Evolutionary conservation across 345 rosid genomes (phyloP).

Genomic region (Rubroshorea leprosula): DNA sequence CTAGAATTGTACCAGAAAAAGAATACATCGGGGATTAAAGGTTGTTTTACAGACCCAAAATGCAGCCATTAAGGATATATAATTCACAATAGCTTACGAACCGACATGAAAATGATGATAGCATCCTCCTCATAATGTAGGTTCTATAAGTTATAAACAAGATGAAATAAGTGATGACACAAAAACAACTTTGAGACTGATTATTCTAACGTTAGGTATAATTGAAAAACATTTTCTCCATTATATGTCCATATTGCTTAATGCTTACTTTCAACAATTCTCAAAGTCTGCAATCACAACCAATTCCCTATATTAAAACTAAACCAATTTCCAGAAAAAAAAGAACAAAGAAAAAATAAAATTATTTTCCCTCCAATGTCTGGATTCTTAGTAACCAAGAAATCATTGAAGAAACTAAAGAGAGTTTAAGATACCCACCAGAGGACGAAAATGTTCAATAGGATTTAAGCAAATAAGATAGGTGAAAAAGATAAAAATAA

Average conservation of each 20-base stretch:
- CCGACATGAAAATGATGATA: not conserved
- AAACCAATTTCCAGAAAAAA: too few species aligned
- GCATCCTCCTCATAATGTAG: not conserved
- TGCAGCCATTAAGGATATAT: not conserved
- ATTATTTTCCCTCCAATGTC: too few species aligned
- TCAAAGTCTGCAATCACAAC: too few species aligned
- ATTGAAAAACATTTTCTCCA: not conserved
- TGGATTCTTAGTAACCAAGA: too few species aligned
- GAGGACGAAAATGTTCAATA: not conserved
- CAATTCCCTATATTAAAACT: too few species aligned
- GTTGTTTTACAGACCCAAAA: not conserved
- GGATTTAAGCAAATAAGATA: not conserved
- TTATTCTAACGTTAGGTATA: not conserved
- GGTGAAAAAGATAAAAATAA: too few species aligned
- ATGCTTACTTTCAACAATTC: too few species aligned
- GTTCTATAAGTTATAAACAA: too few species aligned
- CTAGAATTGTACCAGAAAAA: not conserved
- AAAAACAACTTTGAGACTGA: not conserved
- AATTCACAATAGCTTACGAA: not conserved
- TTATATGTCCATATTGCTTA: too few species aligned
- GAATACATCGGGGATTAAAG: not conserved
- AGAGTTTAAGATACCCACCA: not conserved
- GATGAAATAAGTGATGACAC: too few species aligned
- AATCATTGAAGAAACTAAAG: too few species aligned
- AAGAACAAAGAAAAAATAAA: not conserved